Evolutionary conservation across 2,329 filamentous ascomycete genomes (phyloP).

Genomic region (Cercospora sojina): DNA sequence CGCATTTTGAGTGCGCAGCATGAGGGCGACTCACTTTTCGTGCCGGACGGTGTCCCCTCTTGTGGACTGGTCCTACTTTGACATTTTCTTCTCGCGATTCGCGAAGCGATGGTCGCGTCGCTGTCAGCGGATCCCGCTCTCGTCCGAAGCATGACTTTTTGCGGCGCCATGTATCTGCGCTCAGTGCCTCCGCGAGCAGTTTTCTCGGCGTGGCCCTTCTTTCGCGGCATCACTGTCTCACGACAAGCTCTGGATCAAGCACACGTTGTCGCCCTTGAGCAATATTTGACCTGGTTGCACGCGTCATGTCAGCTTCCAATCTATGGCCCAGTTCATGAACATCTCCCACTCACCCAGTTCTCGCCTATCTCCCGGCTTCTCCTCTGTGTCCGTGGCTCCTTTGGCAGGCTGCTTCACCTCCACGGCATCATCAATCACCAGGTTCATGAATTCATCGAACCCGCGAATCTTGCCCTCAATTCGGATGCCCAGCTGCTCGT

Average conservation of each 20-base stretch:
- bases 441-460: conserved; percentile 99
- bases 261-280: conserved; percentile 85
- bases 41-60: neutral
- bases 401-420: conserved; percentile 64
- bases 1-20: conserved; percentile 20
- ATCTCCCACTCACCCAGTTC: neutral
- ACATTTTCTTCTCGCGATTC: neutral
- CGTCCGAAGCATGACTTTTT: neutral
- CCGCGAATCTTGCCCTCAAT: conserved; percentile 97
- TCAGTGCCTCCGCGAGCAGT: neutral
- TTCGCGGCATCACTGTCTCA: neutral
- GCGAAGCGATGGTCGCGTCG: neutral
- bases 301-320: conserved; percentile 9
- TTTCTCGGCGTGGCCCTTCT: neutral
- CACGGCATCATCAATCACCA: conserved; percentile 92
- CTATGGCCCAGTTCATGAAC: neutral
- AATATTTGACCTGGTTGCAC: conserved; percentile 68
- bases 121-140: neutral
- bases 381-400: conserved; percentile 21
- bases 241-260: conserved; percentile 61
- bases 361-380: conserved; percentile 25
- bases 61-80: neutral
- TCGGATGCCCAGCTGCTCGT: conserved; percentile 88
- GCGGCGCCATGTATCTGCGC: neutral
- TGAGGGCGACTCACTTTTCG: conserved; percentile 17